A percentile compares a stretch with the other conserved stretches of the same genome.
Conservation (phyloP, 257 asterid genomes). For the Sherardia arvensis region DNA sequence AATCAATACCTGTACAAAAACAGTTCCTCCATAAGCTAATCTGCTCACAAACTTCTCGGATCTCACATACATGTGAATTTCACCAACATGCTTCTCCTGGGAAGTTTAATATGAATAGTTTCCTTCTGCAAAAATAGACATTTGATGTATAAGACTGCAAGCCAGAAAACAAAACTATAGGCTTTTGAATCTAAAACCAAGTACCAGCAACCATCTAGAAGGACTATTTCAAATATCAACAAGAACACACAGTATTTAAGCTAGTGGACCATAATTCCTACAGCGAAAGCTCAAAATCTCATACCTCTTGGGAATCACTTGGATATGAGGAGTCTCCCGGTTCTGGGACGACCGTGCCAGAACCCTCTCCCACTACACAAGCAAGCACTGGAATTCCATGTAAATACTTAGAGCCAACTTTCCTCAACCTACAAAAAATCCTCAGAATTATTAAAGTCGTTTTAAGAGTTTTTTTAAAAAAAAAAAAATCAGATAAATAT, state of each 20-base stretch:
- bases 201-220: neutral
- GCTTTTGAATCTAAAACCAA: neutral
- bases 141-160: neutral
- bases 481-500: too few species aligned
- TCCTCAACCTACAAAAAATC: slow-evolving; percentile 25
- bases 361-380: slow-evolving; percentile 36
- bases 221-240: neutral
- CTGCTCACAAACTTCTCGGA: slow-evolving; percentile 71
- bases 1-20: slow-evolving; percentile 67
- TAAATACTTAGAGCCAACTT: slow-evolving; percentile 17
- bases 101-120: slow-evolving; percentile 59
- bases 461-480: too few species aligned
- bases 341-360: slow-evolving; percentile 27
- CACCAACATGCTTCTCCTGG: slow-evolving; percentile 71
- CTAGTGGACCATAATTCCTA: neutral
- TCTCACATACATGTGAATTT: slow-evolving; percentile 61
- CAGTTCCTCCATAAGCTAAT: slow-evolving; percentile 90
- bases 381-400: slow-evolving; percentile 28
- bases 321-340: slow-evolving; percentile 23
- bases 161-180: neutral
- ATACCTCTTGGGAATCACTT: slow-evolving; percentile 41
- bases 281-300: neutral
- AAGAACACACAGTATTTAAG: neutral
- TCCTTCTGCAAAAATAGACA: slow-evolving; percentile 39
- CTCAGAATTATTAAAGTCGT: too few species aligned